phyloP scores from a whole-genome alignment of 345 rosid species.

The Salix arbutifolia region DNA sequence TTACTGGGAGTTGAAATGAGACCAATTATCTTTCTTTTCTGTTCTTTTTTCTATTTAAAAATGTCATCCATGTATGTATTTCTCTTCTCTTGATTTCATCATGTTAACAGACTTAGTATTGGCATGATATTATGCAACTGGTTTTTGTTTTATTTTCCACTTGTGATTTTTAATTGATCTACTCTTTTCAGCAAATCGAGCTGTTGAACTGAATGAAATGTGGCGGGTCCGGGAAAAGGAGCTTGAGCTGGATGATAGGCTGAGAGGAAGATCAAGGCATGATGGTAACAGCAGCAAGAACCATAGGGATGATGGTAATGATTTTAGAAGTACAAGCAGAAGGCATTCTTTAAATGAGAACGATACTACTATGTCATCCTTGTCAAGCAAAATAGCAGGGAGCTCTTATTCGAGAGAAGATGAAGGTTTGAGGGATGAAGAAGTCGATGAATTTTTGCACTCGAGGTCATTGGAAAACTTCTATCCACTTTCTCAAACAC shows the following conservation, averaged over 20 bases:
- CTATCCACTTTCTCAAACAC: neutral
- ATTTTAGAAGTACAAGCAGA: slow-evolving; percentile 26
- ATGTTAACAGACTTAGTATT: neutral
- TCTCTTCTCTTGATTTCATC: neutral
- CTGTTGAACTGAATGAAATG: slow-evolving; percentile 81
- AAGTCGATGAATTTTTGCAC: slow-evolving; percentile 67
- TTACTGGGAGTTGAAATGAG: neutral
- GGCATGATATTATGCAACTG: neutral
- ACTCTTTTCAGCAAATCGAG: slow-evolving; percentile 57
- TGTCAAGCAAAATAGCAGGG: slow-evolving; percentile 34
- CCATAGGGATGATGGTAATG: slow-evolving; percentile 15
- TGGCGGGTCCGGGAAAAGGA: slow-evolving; percentile 77
- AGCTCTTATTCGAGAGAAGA: slow-evolving; percentile 33
- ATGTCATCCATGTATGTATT: neutral
- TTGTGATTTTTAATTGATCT: neutral
- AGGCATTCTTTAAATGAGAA: slow-evolving; percentile 28
- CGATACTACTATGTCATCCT: slow-evolving; percentile 25
- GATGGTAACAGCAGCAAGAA: slow-evolving; percentile 28
- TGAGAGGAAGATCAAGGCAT: slow-evolving; percentile 38
- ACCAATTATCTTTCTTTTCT: neutral
- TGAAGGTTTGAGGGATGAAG: slow-evolving; percentile 66
- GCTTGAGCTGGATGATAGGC: slow-evolving; percentile 50
- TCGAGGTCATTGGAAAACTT: slow-evolving; percentile 47
- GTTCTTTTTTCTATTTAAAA: neutral
- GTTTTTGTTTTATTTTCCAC: neutral